phyloP scores from a whole-genome alignment of 345 rosid genomes.

The Barbarea vulgaris region DNA sequence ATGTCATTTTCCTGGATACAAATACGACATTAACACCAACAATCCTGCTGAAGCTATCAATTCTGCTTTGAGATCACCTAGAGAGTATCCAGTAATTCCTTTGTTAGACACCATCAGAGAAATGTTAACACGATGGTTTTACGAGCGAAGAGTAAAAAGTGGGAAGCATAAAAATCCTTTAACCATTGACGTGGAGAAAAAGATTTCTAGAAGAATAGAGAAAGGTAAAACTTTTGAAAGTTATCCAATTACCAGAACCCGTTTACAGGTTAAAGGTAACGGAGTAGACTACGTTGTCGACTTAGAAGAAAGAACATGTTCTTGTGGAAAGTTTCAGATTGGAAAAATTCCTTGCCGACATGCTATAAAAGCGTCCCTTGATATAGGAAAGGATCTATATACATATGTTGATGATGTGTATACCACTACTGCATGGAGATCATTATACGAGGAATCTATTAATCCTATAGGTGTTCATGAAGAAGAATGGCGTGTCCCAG shows the following conservation, averaged over 20 bases:
- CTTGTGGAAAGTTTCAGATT: neutral
- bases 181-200: neutral
- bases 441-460: neutral
- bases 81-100: neutral
- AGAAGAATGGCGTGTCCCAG: too few species aligned
- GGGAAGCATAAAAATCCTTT: neutral
- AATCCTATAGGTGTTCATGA: neutral
- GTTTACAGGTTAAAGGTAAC: neutral
- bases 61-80: neutral
- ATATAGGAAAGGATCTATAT: neutral
- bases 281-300: neutral
- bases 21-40: neutral
- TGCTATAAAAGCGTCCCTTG: neutral
- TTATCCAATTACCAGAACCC: rapidly evolving
- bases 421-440: neutral
- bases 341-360: neutral
- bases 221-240: neutral
- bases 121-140: too few species aligned
- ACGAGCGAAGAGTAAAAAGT: too few species aligned
- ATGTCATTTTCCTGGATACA: neutral
- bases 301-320: neutral
- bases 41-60: neutral
- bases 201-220: neutral
- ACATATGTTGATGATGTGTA: neutral
- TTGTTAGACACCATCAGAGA: too few species aligned